phyloP scores from a whole-genome alignment of 164 flowering plant genomes.

The Chimonanthus salicifolius region DNA sequence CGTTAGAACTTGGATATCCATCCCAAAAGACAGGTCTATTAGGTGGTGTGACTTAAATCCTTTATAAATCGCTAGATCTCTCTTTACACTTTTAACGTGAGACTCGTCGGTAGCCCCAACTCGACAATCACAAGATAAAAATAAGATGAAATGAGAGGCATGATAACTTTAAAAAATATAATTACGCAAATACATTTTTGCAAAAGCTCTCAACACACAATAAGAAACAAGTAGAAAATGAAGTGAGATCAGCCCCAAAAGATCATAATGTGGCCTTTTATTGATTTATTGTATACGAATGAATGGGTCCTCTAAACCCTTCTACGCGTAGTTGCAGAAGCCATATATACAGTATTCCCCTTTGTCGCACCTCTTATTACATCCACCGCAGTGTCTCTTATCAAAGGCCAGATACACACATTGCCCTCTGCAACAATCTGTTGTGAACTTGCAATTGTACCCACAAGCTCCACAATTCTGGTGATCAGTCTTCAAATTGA shows the following conservation, averaged over 20 bases:
- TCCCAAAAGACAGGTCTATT: no score
- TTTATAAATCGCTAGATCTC: not conserved
- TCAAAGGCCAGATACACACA: slow-evolving; percentile 24
- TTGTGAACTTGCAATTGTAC: slow-evolving; percentile 21
- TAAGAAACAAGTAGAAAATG: not conserved
- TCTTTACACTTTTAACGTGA: not conserved
- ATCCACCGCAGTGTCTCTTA: slow-evolving; percentile 24
- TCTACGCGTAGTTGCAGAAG: slow-evolving; percentile 29
- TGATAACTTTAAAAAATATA: not conserved
- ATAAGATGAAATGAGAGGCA: not conserved
- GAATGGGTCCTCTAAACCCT: not conserved
- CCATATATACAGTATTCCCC: slow-evolving; percentile 25
- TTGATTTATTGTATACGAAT: slow-evolving; percentile 1
- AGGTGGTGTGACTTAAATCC: no score
- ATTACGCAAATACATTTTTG: not conserved
- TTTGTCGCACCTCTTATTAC: slow-evolving; percentile 26
- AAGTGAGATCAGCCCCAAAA: not conserved
- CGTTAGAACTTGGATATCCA: no score
- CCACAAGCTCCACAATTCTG: slow-evolving; percentile 34
- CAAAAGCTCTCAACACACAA: not conserved
- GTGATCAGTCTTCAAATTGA: slow-evolving; percentile 15
- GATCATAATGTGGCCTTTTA: not conserved
- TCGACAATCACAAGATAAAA: no score
- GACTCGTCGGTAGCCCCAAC: not conserved
- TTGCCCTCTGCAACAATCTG: slow-evolving; percentile 28